Percentiles rank a stretch among this genome's conserved stretches.
Evolutionary conservation across 108 stramenopile genomes (phyloP).

Genomic region (Epithemia pelagica): DNA sequence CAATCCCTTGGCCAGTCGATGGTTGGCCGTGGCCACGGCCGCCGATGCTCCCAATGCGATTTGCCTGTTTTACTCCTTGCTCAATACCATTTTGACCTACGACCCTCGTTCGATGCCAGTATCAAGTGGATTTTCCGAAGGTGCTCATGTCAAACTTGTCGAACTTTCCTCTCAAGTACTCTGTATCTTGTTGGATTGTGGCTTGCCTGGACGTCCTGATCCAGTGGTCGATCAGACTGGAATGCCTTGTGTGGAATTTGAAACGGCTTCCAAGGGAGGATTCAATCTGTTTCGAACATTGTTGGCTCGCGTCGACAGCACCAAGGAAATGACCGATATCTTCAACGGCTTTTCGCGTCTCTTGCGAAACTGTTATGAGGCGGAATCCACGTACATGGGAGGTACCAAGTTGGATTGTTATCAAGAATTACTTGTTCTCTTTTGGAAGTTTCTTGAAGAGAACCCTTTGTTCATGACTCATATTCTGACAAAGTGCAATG

Average conservation of each 20-base stretch:
- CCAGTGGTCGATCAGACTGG: constrained; percentile 53
- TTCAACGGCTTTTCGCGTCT: constrained; percentile 85
- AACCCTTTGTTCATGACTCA: constrained; percentile 90
- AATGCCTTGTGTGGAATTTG: constrained; percentile 52
- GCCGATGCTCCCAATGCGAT: constrained; percentile 90
- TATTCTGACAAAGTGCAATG: constrained; percentile 70
- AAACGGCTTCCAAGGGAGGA: constrained; percentile 55
- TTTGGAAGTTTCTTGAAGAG: constrained; percentile 96
- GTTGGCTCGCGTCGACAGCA: constrained; percentile 69
- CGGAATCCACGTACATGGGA: constrained; percentile 65
- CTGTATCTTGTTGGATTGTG: constrained; percentile 85
- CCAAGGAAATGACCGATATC: constrained; percentile 67
- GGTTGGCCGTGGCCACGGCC: constrained; percentile 82
- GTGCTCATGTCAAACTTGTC: constrained; percentile 61
- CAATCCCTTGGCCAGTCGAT: constrained; percentile 80
- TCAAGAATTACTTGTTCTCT: constrained; percentile 91
- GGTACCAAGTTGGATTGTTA: constrained; percentile 71
- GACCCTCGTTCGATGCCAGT: constrained; percentile 74
- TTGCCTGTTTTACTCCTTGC: constrained; percentile 86
- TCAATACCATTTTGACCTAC: constrained; percentile 85
- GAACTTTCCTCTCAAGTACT: constrained; percentile 84
- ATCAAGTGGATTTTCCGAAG: constrained; percentile 42
- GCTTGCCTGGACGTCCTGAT: constrained; percentile 63
- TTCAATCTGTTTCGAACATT: constrained; percentile 88
- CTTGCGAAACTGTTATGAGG: constrained; percentile 79